Conservation (phyloP, 2,329 filamentous ascomycete species). For the Fonsecaea pugnacius region DNA sequence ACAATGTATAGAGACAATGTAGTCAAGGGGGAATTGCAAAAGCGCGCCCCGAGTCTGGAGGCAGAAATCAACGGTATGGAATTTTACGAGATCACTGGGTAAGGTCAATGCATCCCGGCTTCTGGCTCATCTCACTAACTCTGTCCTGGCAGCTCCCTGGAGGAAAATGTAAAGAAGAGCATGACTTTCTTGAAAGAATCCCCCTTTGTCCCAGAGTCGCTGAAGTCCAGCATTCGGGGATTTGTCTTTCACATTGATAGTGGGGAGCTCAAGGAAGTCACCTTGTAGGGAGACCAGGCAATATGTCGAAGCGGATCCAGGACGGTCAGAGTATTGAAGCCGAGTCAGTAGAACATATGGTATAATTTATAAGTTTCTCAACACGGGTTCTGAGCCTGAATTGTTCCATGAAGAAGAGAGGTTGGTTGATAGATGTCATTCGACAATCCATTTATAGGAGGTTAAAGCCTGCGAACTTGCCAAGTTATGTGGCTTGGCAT, state of each 20-base stretch:
- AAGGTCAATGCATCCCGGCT: not conserved
- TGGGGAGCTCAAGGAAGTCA: conserved; percentile 21
- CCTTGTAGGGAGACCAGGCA: not conserved
- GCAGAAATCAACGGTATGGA: conserved; percentile 18
- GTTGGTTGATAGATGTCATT: not conserved
- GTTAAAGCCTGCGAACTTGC: not conserved
- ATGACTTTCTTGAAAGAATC: conserved; percentile 21
- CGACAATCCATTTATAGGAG: not conserved
- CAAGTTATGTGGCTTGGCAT: not conserved
- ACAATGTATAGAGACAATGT: conserved; percentile 17
- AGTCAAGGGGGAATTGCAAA: conserved; percentile 19
- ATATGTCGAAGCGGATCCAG: not conserved
- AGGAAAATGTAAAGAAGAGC: conserved; percentile 26
- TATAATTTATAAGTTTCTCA: not conserved
- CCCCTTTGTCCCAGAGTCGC: conserved; percentile 12
- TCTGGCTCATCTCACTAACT: not conserved
- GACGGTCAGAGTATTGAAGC: not conserved
- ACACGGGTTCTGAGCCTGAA: not conserved
- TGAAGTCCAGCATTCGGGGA: conserved; percentile 19
- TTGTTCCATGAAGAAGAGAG: not conserved
- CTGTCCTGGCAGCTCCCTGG: conserved; percentile 10
- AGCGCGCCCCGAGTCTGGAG: conserved; percentile 14
- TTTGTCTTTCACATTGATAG: conserved; percentile 26
- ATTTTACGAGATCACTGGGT: conserved; percentile 25
- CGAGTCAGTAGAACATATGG: not conserved